These are phyloP conservation scores for Aspergillus udagawae DNA, from an alignment of 2,329 filamentous ascomycete species.

Conservation along the genomic window DNA sequence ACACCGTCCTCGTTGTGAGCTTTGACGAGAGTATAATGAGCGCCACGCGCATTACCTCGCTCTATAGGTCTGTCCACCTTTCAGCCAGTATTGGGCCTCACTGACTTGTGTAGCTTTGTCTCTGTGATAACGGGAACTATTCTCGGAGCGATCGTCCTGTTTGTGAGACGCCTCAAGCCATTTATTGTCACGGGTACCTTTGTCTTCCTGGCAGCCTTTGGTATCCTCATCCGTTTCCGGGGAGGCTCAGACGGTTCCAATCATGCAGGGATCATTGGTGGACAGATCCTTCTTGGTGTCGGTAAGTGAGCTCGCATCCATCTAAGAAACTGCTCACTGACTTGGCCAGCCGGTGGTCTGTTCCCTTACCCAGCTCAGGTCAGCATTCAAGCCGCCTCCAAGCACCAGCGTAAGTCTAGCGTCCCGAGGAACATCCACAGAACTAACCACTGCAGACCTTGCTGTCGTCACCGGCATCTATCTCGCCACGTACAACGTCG, in stretches of 20 bases:
- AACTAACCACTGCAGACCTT: slow-evolving; percentile 40
- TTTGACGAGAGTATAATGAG: slow-evolving; percentile 56
- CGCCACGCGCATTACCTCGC: slow-evolving; percentile 57
- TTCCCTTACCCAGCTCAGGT: slow-evolving; percentile 54
- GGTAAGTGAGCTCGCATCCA: slow-evolving; percentile 25
- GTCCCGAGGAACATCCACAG: background rate
- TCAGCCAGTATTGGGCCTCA: background rate
- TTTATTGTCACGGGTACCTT: slow-evolving; percentile 60
- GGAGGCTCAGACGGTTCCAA: slow-evolving; percentile 44
- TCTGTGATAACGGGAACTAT: slow-evolving; percentile 57
- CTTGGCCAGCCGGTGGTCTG: slow-evolving; percentile 50
- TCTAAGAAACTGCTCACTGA: background rate
- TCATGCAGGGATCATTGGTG: slow-evolving; percentile 58
- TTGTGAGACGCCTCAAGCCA: slow-evolving; percentile 57
- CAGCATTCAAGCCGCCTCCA: slow-evolving; percentile 49
- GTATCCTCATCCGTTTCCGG: slow-evolving; percentile 61
- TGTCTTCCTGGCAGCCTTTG: slow-evolving; percentile 63
- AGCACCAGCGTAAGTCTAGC: slow-evolving; percentile 41
- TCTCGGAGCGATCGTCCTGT: slow-evolving; percentile 55
- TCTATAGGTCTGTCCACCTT: slow-evolving; percentile 45
- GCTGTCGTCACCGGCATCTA: slow-evolving; percentile 63
- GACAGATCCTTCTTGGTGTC: slow-evolving; percentile 59
- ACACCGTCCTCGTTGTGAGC: slow-evolving; percentile 57
- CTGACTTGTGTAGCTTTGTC: slow-evolving; percentile 34
- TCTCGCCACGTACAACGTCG: slow-evolving; percentile 61